These are phyloP conservation scores for Dalbergia cochinchinensis DNA, from an alignment of 306 rosid genomes.

Conservation along the genomic window DNA sequence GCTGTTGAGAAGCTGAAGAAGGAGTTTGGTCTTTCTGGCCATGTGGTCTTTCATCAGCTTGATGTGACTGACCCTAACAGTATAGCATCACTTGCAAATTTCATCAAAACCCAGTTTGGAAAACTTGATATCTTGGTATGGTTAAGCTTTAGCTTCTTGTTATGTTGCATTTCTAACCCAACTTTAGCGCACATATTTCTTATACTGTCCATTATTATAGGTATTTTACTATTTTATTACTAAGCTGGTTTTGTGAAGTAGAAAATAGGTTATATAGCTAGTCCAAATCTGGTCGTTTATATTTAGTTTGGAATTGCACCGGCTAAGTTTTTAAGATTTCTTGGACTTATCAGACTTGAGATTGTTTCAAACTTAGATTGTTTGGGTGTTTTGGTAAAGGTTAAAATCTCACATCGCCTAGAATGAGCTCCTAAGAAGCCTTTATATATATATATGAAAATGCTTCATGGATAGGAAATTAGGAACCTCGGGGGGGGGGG, in stretches of 20 bases:
- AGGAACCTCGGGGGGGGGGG: too few relatives aligned
- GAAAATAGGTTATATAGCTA: background rate
- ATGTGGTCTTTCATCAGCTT: slow-evolving; percentile 45
- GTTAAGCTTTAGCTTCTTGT: background rate
- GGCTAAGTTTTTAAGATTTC: too few relatives aligned
- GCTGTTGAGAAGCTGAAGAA: slow-evolving; percentile 45
- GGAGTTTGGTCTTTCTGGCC: slow-evolving; percentile 18
- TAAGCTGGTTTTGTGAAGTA: background rate
- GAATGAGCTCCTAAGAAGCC: too few relatives aligned
- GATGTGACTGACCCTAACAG: slow-evolving; percentile 40
- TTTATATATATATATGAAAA: too few relatives aligned
- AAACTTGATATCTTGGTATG: slow-evolving; percentile 56
- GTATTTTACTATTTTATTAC: too few relatives aligned
- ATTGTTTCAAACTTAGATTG: too few relatives aligned
- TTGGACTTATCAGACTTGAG: too few relatives aligned
- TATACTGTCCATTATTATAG: background rate
- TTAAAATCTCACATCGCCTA: too few relatives aligned
- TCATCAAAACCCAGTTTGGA: slow-evolving; percentile 41
- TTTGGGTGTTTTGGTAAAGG: too few relatives aligned
- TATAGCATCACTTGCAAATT: slow-evolving; percentile 41
- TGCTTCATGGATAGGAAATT: too few relatives aligned
- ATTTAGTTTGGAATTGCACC: too few relatives aligned
- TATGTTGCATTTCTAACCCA: background rate
- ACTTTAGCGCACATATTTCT: slow-evolving; percentile 11
- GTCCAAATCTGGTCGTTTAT: background rate